phyloP scores from a whole-genome alignment of 306 rosid species.

The Acacia acuminata region DNA sequence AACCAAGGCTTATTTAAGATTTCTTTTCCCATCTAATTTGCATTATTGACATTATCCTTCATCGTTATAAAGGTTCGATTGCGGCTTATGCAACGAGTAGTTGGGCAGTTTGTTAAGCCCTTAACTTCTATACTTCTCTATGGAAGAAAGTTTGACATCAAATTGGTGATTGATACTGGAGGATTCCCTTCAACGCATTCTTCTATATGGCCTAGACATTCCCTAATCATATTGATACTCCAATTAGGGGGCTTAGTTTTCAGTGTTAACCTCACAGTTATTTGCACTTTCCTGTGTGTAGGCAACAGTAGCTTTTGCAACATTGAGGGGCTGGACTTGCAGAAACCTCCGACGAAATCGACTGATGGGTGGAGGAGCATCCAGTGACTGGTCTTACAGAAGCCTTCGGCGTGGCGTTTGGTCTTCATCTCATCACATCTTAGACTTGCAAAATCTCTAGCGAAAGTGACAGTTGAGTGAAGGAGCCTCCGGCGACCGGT shows the following conservation, averaged over 20 bases:
- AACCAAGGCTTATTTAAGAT: not conserved
- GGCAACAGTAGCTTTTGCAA: constrained; percentile 85
- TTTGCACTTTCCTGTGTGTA: constrained; percentile 33
- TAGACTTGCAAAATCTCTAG: too few relatives aligned
- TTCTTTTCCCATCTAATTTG: not conserved
- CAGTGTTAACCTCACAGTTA: constrained; percentile 28
- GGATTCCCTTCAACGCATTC: constrained; percentile 97
- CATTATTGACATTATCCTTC: not conserved
- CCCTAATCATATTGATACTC: constrained; percentile 3
- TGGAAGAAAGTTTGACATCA: constrained; percentile 73
- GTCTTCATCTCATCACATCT: too few relatives aligned
- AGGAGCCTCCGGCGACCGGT: too few relatives aligned
- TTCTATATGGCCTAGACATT: constrained; percentile 56
- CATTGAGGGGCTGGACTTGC: constrained; percentile 50
- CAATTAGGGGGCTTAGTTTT: constrained; percentile 9
- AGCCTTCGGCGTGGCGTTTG: too few relatives aligned
- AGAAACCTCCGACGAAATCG: too few relatives aligned
- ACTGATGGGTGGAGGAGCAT: too few relatives aligned
- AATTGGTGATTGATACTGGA: constrained; percentile 60
- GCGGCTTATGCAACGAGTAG: constrained; percentile 70
- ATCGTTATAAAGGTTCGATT: constrained; percentile 54
- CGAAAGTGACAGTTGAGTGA: too few relatives aligned
- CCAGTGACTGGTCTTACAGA: too few relatives aligned
- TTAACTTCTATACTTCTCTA: constrained; percentile 61
- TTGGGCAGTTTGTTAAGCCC: constrained; percentile 90